These are phyloP conservation scores for Mesembryanthemum crystallinum DNA, from an alignment of 148 eudicot species.

Conservation along the genomic window DNA sequence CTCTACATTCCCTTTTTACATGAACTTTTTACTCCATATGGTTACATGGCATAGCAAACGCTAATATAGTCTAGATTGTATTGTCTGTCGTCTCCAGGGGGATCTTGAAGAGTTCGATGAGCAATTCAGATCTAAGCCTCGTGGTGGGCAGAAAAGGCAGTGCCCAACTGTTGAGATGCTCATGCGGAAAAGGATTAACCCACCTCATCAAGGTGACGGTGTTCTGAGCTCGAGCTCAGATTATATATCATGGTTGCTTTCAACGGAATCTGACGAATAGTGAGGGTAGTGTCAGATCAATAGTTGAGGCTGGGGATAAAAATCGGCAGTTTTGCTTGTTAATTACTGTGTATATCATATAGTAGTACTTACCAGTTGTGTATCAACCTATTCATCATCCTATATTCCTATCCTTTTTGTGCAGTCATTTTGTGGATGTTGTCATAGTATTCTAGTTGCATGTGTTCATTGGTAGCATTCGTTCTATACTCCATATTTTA, in stretches of 20 bases:
- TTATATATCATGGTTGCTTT: slow-evolving; percentile 39
- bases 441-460: too few relatives aligned
- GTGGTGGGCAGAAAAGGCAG: slow-evolving; percentile 40
- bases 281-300: neutral
- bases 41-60: neutral
- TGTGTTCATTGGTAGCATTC: too few relatives aligned
- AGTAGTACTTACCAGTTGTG: neutral
- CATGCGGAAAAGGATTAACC: slow-evolving; percentile 37
- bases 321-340: neutral
- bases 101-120: slow-evolving; percentile 44
- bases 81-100: slow-evolving; percentile 24
- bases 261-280: slow-evolving; percentile 21
- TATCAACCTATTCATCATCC: neutral
- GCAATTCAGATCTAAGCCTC: slow-evolving; percentile 33
- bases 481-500: too few relatives aligned
- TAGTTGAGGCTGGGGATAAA: neutral
- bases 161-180: slow-evolving; percentile 34
- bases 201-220: slow-evolving; percentile 26
- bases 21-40: too few relatives aligned
- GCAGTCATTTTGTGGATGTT: neutral
- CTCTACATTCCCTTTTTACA: neutral
- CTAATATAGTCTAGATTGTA: neutral
- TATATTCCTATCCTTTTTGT: too few relatives aligned
- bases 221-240: slow-evolving; percentile 17
- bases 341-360: neutral